Evolutionary conservation across 352 stramenopile species (phyloP).

Genomic region (Thalassiosira exigua): DNA sequence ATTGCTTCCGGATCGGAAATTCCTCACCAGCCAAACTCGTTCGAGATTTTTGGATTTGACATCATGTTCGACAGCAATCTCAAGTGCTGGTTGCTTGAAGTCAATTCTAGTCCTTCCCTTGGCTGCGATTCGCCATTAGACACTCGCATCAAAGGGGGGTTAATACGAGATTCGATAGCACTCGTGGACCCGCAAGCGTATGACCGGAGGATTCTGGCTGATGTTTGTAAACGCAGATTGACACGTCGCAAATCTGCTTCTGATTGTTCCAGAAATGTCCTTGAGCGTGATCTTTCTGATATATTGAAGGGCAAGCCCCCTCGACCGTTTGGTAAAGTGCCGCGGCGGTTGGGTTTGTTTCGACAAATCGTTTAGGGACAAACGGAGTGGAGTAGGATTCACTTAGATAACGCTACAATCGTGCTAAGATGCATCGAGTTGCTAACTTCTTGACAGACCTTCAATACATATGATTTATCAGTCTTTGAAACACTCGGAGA

Average conservation of each 20-base stretch:
- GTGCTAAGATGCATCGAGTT: too few relatives aligned
- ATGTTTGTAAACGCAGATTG: constrained; percentile 84
- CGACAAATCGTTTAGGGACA: constrained; percentile 53
- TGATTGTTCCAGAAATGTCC: constrained; percentile 82
- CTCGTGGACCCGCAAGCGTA: constrained; percentile 88
- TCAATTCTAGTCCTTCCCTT: constrained; percentile 94
- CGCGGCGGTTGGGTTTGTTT: constrained; percentile 40
- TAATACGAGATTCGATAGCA: constrained; percentile 90
- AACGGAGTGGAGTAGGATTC: too few relatives aligned
- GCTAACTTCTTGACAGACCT: too few relatives aligned
- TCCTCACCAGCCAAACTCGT: constrained; percentile 90
- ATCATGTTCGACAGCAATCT: constrained; percentile 89
- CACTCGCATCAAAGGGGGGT: constrained; percentile 88
- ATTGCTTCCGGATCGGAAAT: constrained; percentile 90
- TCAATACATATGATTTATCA: too few relatives aligned
- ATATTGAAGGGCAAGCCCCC: constrained; percentile 46
- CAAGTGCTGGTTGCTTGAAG: constrained; percentile 94
- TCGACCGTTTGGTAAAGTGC: constrained; percentile 49
- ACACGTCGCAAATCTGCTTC: constrained; percentile 70
- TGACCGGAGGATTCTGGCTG: constrained; percentile 84
- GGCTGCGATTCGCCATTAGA: constrained; percentile 89
- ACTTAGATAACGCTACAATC: too few relatives aligned
- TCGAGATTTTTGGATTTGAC: constrained; percentile 95
- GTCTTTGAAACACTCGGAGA: too few relatives aligned
- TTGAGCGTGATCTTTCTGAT: constrained; percentile 66